Evolutionary conservation across 352 stramenopile genomes (phyloP).

Genomic region (Peronospora destructor): DNA sequence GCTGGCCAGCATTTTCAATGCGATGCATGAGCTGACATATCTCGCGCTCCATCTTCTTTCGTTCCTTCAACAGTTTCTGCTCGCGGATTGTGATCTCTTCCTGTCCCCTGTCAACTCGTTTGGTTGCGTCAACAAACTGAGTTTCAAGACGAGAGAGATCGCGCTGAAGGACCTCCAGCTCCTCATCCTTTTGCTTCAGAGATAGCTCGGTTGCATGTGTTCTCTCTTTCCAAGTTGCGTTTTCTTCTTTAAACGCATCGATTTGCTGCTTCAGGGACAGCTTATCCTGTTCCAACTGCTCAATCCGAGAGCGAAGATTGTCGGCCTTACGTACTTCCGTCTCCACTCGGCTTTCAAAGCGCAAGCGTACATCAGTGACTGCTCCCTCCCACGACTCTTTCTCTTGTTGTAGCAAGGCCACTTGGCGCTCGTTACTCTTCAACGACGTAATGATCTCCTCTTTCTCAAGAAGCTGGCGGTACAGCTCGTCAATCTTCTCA

Average conservation of each 20-base stretch:
- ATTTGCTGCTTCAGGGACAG: slow-evolving; percentile 23
- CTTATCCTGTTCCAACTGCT: slow-evolving; percentile 34
- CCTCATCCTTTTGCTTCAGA: slow-evolving; percentile 26
- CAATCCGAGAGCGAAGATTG: slow-evolving; percentile 29
- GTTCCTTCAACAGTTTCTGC: slow-evolving; percentile 51
- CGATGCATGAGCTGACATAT: slow-evolving; percentile 42
- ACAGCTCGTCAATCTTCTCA: slow-evolving; percentile 51
- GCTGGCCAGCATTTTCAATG: slow-evolving; percentile 45
- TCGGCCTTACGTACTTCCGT: slow-evolving; percentile 38
- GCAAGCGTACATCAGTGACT: slow-evolving; percentile 32
- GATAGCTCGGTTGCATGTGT: slow-evolving; percentile 15
- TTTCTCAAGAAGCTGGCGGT: slow-evolving; percentile 41
- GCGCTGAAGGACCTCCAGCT: slow-evolving; percentile 15
- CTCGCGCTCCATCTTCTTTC: slow-evolving; percentile 47
- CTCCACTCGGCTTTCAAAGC: slow-evolving; percentile 32
- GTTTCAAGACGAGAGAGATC: slow-evolving; percentile 28
- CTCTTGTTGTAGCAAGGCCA: slow-evolving; percentile 35
- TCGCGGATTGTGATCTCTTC: slow-evolving; percentile 40
- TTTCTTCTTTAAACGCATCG: slow-evolving; percentile 25
- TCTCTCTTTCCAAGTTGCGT: slow-evolving; percentile 19
- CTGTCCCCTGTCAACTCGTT: slow-evolving; percentile 23
- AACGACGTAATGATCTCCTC: slow-evolving; percentile 37
- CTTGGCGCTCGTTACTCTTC: slow-evolving; percentile 32
- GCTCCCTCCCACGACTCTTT: slow-evolving; percentile 37
- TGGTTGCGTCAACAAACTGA: slow-evolving; percentile 25